Base-by-base conservation (phyloP, 2,329 filamentous ascomycete species). In the Orbilia oligospora region DNA sequence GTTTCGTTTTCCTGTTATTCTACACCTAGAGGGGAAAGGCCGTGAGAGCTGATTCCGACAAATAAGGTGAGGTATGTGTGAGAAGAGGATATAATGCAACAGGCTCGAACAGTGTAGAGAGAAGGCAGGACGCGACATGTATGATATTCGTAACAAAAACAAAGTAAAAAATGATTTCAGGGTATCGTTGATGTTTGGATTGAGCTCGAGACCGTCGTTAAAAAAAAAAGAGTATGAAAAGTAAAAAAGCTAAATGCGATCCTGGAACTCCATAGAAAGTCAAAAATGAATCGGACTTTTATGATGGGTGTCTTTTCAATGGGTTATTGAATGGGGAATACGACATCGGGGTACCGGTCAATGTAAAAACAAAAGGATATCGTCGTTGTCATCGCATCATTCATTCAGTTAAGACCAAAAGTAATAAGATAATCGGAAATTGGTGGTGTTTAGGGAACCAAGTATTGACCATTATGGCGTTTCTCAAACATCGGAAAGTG, bases 201-300 rank as follows among this genome's bases (percentile, higher is more conserved):
- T 71, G 65, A 66, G 58, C 58, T 70, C 58, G 58, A 70, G 56
- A 66, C 70, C 70, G 70, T 73, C 48, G 49, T 68, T 68, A 63
- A 75, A 68, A 53, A 38, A n/a, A 18, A 67, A 30, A 69, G 18
- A 41, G 53, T 16, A 41, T 41, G 38, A 41, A 48, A 41, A 51
- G 53, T 36, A 58, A 48, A 70, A 76, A 51, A 76, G 65, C 64
- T 38, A 64, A 76, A 76, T 66, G 66, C 41, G 72, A 76, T 76
- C 72, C 72, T 61, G 44, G 49, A 76, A 76, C 72, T 76, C 72
- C 72, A 76, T 69, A 8, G 63, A 38, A 75, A 72, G 64, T 63
- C 66, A 69, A 76, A 71, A 76, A 71, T 68, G 65, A 76, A 66
- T 76, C 66, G 72, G 72, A 76, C 72, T 76, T 76, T 76, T 76